Evolutionary conservation across 306 rosid species (phyloP), one percentile per base, ranked within the genome.

Genomic region (Trifolium pratense): DNA sequence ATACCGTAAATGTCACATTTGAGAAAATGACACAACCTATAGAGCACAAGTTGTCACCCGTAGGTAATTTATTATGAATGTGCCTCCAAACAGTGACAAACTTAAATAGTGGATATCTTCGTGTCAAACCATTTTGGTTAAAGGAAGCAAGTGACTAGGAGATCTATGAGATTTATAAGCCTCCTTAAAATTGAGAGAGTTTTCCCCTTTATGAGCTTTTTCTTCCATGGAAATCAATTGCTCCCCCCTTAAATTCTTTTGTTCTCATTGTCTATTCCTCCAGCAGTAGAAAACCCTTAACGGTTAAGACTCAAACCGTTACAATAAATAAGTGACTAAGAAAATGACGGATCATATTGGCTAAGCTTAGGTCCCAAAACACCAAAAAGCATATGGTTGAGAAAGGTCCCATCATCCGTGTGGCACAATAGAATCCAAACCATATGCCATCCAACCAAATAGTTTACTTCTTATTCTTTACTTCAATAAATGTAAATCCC

Each of bases 371-470:
- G 80, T 51, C 52, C 82, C 45, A 43, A 53, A 48, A 10, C 2
- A 53, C 16, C 74, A 61, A 32, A 74, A 63, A 9, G 20, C 66
- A 46, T 36, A 23, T 59, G 25, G 75, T 69, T 78, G 82, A 78
- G 74, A 70, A 45, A 69, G 66, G 78, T 48, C 79, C 67, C 76
- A 64, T 68, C 76, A 64, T 68, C 75, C n/a, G 21, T 56, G 58
- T 1, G 73, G 49, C 82, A 82, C 86, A 73, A 64, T 55, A 15
- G 80, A 78, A 78, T 70, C 83, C 66, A 70, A 61, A 34, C 70
- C 70, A 56, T 36, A 55, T 39, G 49, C 68, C 10, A 12, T 66
- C 58, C 20, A 48, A 72, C 68, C 78, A 40, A 61, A 73, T 31
- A 31, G 8, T 52, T 55, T 64, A 39, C 61, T 39, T 21, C 20